These are phyloP conservation scores for Cytospora piceicola DNA, from an alignment of 2,329 filamentous ascomycete genomes.

Conservation along the genomic window DNA sequence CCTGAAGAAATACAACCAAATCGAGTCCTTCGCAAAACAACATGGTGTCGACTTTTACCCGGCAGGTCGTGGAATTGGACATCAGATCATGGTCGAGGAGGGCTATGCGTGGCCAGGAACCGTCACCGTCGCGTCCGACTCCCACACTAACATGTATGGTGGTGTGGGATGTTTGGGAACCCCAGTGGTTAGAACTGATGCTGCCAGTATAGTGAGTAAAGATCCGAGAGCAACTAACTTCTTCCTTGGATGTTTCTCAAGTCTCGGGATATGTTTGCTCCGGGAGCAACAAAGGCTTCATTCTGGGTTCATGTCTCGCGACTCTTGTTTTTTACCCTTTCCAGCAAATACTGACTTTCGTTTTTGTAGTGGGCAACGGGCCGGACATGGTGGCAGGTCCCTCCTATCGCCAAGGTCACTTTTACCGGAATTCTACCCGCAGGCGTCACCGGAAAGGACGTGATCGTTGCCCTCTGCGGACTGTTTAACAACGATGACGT, in stretches of 20 bases:
- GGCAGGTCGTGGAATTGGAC: conserved; percentile 80
- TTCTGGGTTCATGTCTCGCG: too few species aligned
- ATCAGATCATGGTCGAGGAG: conserved; percentile 87
- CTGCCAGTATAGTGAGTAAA: conserved; percentile 63
- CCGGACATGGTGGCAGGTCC: conserved; percentile 86
- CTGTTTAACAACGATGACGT: conserved; percentile 88
- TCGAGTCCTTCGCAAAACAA: conserved; percentile 78
- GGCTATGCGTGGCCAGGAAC: conserved; percentile 84
- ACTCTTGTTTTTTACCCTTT: too few species aligned
- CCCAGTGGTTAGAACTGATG: conserved; percentile 84
- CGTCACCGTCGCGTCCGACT: conserved; percentile 76
- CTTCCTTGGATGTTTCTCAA: too few species aligned
- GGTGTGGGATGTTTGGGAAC: conserved; percentile 78
- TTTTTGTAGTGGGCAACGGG: conserved; percentile 69
- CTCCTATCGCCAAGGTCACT: conserved; percentile 79
- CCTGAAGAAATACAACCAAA: conserved; percentile 79
- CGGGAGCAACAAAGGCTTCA: too few species aligned
- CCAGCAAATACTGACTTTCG: too few species aligned
- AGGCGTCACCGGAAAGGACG: conserved; percentile 90
- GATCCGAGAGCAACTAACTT: too few species aligned
- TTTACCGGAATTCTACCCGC: conserved; percentile 74
- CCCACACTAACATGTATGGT: conserved; percentile 83
- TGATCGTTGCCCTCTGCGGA: conserved; percentile 86
- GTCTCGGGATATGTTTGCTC: too few species aligned
- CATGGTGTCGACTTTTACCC: conserved; percentile 80